Base-by-base conservation (phyloP, 2,329 filamentous ascomycete species). In the Trichophyton rubrum region DNA sequence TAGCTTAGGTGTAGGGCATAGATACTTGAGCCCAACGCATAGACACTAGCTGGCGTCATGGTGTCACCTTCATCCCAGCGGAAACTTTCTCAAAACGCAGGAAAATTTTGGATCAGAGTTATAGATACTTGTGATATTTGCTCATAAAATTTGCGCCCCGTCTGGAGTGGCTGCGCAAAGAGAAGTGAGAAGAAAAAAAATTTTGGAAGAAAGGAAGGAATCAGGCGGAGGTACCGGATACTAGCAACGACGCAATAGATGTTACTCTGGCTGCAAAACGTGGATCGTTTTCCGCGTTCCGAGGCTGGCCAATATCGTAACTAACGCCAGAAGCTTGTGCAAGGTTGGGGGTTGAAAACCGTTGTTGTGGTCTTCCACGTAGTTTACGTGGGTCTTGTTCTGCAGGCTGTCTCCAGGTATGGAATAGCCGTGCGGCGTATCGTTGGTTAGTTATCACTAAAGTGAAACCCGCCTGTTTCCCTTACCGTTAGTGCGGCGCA, bases 401-500 rank as follows among this genome's bases (percentile, higher is more conserved):
- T 38, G 49, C 49, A 55, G 49, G 27, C 17, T 55, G 7, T 55
- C 13, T 27, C 45, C 20, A 27, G 45, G 22, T 49, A 15, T 13
- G 45, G 38, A 55, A 55, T 35, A 55, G 30, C 49, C 49, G 49
- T 55, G 49, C 49, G 49, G 49, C 49, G 49, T 55, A 55, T 55
- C 49, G 33, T 11, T 38, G 33, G 30, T 35, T 55, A 33, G 22
- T 55, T 20, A 27, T 11, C 49, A 15, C n/a, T 27, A n/a, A 7
- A n/a, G 9, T 55, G 49, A 35, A 35, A 55, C 24, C 27, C 20
- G 27, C 27, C 49, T n/a, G 33, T 27, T 49, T 49, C 5, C 45
- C 40, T 4, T 17, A 55, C 49, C 49, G 2, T 55, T 55, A 35
- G 49, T 55, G 30, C 27, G 49, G 49, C 49, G 17, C 27, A 55